Conservation (phyloP, 169 alveolate species). For the Plasmodium knowlesi region DNA sequence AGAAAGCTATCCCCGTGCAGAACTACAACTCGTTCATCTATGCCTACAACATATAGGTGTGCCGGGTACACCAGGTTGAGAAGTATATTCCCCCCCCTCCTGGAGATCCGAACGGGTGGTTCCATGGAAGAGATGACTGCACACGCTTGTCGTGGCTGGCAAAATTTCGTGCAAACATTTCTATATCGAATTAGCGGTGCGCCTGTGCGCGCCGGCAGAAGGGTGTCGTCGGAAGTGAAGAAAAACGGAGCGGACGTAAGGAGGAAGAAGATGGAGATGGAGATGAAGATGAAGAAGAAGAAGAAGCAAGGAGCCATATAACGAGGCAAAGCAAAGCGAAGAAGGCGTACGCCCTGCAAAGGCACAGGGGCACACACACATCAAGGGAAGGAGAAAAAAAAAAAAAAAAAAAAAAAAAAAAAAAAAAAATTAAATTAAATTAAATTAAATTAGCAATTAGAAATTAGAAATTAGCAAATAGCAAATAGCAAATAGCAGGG, state of each 20-base stretch:
- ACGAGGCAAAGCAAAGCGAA: not conserved
- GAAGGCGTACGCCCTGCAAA: not conserved
- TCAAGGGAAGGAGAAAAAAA: too few relatives aligned
- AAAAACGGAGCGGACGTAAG: not conserved
- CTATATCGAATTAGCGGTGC: not conserved
- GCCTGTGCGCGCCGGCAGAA: not conserved
- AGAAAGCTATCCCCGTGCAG: not conserved
- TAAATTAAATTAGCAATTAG: not conserved
- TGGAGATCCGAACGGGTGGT: too few relatives aligned
- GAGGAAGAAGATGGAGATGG: not conserved
- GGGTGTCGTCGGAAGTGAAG: not conserved
- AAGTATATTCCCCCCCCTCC: too few relatives aligned
- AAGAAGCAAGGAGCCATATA: too few relatives aligned
- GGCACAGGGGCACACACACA: not conserved
- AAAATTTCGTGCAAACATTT: not conserved
- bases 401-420: too few relatives aligned
- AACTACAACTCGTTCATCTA: slow-evolving; percentile 48
- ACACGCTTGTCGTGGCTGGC: not conserved
- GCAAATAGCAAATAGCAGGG: too few relatives aligned
- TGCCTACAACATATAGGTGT: slow-evolving; percentile 26
- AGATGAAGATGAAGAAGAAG: not conserved
- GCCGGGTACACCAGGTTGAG: not conserved
- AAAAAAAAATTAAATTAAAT: too few relatives aligned
- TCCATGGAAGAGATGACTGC: too few relatives aligned
- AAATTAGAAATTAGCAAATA: too few relatives aligned